These are phyloP conservation scores for Cryptosporidium ubiquitum DNA, from an alignment of 169 alveolate species.

Conservation along the genomic window DNA sequence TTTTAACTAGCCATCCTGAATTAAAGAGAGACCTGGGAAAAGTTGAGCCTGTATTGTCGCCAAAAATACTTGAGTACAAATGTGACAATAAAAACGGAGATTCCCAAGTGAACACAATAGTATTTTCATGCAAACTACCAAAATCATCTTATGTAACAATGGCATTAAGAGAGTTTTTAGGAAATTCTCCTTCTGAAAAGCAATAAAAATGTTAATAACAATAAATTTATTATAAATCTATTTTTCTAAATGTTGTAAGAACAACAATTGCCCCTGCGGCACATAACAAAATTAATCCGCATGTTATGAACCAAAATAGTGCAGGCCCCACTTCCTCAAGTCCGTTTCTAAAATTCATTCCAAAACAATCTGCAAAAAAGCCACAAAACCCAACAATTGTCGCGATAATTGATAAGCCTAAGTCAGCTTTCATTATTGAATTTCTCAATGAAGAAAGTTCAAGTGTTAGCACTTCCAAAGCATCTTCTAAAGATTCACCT, in stretches of 20 bases:
- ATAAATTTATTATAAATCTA: slow-evolving; percentile 28
- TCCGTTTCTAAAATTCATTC: slow-evolving; percentile 77
- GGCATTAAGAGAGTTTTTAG: slow-evolving; percentile 78
- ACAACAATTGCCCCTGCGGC: slow-evolving; percentile 72
- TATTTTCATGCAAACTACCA: slow-evolving; percentile 78
- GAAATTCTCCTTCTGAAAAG: slow-evolving; percentile 52
- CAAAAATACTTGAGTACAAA: background rate
- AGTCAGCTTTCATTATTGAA: slow-evolving; percentile 76
- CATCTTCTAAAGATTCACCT: slow-evolving; percentile 77
- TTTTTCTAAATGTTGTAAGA: slow-evolving; percentile 51
- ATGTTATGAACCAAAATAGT: slow-evolving; percentile 75
- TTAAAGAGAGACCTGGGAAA: background rate
- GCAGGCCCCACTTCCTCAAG: slow-evolving; percentile 73
- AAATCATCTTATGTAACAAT: slow-evolving; percentile 80
- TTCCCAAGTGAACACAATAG: slow-evolving; percentile 35
- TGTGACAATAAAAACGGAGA: background rate
- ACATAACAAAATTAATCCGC: slow-evolving; percentile 53
- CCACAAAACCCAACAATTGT: slow-evolving; percentile 76
- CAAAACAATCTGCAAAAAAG: slow-evolving; percentile 75
- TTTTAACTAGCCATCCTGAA: background rate
- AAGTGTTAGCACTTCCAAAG: slow-evolving; percentile 73
- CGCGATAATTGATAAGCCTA: slow-evolving; percentile 75
- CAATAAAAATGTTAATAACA: background rate
- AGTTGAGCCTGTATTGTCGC: background rate
- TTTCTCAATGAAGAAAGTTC: slow-evolving; percentile 75